Evolutionary conservation across 495 filamentous ascomycete species (phyloP).

Genomic region (Evernia prunastri): DNA sequence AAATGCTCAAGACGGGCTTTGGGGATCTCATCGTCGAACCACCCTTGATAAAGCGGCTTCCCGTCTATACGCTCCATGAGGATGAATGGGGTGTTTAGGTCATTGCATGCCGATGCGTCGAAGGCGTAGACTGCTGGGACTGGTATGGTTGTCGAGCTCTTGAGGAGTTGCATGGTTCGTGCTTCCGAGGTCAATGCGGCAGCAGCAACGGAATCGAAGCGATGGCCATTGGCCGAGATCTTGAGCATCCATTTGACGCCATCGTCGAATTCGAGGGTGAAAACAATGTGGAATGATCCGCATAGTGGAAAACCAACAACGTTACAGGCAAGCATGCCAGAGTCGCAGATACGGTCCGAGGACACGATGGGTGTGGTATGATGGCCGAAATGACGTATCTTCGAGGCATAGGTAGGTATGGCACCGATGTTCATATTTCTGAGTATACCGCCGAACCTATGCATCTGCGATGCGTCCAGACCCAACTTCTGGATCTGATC

Average conservation of each 20-base stretch:
- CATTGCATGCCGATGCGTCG: slow-evolving; percentile 15
- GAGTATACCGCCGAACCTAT: too few species aligned
- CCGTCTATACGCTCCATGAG: slow-evolving; percentile 26
- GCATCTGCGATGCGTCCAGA: too few species aligned
- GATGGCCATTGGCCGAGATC: slow-evolving; percentile 16
- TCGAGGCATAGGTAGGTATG: too few species aligned
- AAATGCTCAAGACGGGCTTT: slow-evolving; percentile 3
- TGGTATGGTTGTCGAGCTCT: slow-evolving; percentile 27
- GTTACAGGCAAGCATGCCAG: too few species aligned
- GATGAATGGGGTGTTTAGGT: slow-evolving; percentile 6
- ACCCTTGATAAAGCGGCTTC: slow-evolving; percentile 26
- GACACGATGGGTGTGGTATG: too few species aligned
- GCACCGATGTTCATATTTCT: too few species aligned
- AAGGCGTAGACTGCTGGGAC: slow-evolving; percentile 30
- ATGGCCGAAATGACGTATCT: too few species aligned
- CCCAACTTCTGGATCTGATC: too few species aligned
- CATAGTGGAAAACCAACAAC: too few species aligned
- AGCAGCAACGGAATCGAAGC: slow-evolving; percentile 17
- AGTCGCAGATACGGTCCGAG: too few species aligned
- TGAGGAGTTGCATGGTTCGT: slow-evolving; percentile 25
- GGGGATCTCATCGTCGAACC: slow-evolving; percentile 23
- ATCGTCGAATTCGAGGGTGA: slow-evolving; percentile 11
- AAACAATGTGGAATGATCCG: slow-evolving; percentile 1
- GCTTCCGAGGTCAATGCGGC: slow-evolving; percentile 22
- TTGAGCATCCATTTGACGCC: slow-evolving; percentile 16